Percentiles rank a stretch among this genome's conserved stretches.
These are phyloP conservation scores for Actinidia chinensis DNA, from an alignment of 179 eudicot species.

Conservation along the genomic window DNA sequence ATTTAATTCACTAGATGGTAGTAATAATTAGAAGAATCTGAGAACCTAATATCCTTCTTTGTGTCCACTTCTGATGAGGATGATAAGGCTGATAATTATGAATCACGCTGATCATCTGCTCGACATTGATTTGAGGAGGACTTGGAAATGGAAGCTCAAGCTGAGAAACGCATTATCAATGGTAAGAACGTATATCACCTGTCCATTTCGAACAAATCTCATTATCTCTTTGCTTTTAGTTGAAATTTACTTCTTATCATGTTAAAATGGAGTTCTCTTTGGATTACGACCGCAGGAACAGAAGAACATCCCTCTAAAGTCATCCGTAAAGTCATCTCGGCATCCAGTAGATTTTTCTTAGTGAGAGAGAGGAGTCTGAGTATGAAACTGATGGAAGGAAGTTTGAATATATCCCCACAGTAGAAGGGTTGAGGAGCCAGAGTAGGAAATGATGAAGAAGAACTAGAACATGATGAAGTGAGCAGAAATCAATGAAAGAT, in stretches of 20 bases:
- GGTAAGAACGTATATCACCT: conserved; percentile 67
- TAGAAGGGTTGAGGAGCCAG: conserved; percentile 60
- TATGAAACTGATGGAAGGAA: conserved; percentile 94
- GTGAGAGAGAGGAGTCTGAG: conserved; percentile 88
- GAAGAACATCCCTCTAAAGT: conserved; percentile 64
- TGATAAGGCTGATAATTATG: conserved; percentile 72
- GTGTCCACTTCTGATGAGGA: conserved; percentile 46
- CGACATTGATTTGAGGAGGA: conserved; percentile 84
- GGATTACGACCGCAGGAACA: conserved; percentile 42
- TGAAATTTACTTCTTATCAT: background rate
- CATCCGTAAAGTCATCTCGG: conserved; percentile 59
- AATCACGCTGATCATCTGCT: conserved; percentile 60
- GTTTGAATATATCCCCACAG: conserved; percentile 62
- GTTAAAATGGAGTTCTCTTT: background rate
- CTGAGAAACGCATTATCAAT: conserved; percentile 84
- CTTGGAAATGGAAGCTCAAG: conserved; percentile 88
- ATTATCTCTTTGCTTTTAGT: background rate
- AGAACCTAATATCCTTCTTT: background rate
- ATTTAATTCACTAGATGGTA: too few species aligned
- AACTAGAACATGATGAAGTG: conserved; percentile 56
- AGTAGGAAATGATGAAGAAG: conserved; percentile 68
- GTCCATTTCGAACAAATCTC: background rate
- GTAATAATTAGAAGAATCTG: background rate
- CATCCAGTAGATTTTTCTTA: conserved; percentile 73
- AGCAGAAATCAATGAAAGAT: conserved; percentile 56